Conservation (phyloP, 208 protist genomes). For the Leishmania turanica region DNA sequence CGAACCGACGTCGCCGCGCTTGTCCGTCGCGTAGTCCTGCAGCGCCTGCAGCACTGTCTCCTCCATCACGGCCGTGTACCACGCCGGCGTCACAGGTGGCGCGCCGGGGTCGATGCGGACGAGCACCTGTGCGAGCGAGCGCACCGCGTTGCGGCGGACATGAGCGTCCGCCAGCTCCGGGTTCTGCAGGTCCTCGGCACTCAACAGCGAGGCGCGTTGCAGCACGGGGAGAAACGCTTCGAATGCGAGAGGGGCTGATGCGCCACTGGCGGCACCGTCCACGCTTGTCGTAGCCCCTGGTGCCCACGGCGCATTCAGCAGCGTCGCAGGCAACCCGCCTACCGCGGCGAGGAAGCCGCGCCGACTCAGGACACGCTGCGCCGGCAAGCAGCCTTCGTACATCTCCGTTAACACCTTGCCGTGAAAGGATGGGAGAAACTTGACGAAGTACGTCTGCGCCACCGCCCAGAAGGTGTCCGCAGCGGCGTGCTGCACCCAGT, state of each 20-base stretch:
- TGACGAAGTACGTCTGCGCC: constrained; percentile 65
- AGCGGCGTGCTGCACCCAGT: constrained; percentile 79
- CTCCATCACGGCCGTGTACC: constrained; percentile 45
- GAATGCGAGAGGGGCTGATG: constrained; percentile 7
- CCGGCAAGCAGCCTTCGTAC: constrained; percentile 35
- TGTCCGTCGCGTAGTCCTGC: constrained; percentile 95
- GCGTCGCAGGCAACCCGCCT: constrained; percentile 64
- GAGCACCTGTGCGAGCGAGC: constrained; percentile 52
- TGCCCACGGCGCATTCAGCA: constrained; percentile 42
- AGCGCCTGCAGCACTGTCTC: constrained; percentile 63
- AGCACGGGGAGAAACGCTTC: constrained; percentile 21
- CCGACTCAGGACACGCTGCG: constrained; percentile 61
- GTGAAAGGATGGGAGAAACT: constrained; percentile 70
- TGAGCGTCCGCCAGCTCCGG: constrained; percentile 90
- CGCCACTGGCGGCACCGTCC: constrained; percentile 7
- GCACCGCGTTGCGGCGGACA: constrained; percentile 89
- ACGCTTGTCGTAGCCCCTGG: background rate
- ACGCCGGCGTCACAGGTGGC: constrained; percentile 22
- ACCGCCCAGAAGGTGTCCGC: constrained; percentile 67
- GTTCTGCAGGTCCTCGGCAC: constrained; percentile 31
- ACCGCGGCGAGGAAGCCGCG: constrained; percentile 87
- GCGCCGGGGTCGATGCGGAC: constrained; percentile 25
- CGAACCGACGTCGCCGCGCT: constrained; percentile 97
- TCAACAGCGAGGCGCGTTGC: constrained; percentile 23
- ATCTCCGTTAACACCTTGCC: constrained; percentile 74